These are phyloP conservation scores for Yamadazyma sp. DNA, from an alignment of 1,139 yeast genomes.

Conservation along the genomic window DNA sequence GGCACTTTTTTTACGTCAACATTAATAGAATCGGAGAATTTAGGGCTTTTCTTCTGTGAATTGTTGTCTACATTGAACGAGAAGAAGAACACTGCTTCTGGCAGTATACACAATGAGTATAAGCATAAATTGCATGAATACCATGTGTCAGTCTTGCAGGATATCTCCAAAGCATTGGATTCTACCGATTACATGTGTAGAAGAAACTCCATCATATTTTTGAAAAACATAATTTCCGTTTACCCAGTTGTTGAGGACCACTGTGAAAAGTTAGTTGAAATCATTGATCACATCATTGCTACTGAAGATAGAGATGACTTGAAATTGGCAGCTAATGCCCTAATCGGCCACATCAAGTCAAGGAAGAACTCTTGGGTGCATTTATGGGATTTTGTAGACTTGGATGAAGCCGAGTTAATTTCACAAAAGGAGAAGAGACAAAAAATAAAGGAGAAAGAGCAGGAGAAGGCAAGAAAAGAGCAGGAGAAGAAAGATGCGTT, in stretches of 20 bases:
- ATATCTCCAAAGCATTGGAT: constrained; percentile 49
- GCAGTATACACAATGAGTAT: constrained; percentile 35
- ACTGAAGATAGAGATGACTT: constrained; percentile 77
- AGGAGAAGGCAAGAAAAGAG: constrained; percentile 16
- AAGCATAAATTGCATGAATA: constrained; percentile 51
- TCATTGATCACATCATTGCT: constrained; percentile 48
- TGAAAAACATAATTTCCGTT: constrained; percentile 63
- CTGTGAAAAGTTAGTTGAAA: constrained; percentile 52
- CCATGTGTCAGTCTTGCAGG: constrained; percentile 51
- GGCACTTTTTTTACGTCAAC: constrained; percentile 72
- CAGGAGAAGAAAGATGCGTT: constrained; percentile 19
- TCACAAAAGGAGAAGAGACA: constrained; percentile 24
- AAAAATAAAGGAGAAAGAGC: constrained; percentile 16
- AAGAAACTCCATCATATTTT: constrained; percentile 74
- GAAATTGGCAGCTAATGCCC: constrained; percentile 74
- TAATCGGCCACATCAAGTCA: constrained; percentile 69
- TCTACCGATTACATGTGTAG: constrained; percentile 75
- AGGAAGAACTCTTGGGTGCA: constrained; percentile 57
- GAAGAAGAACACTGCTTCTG: constrained; percentile 20
- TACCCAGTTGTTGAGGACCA: constrained; percentile 75
- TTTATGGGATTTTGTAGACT: constrained; percentile 54
- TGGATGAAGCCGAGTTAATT: constrained; percentile 35
- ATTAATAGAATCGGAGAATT: constrained; percentile 75
- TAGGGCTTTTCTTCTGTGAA: constrained; percentile 72
- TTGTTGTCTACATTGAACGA: constrained; percentile 42